These are phyloP conservation scores for Beta corolliflora DNA, from an alignment of 179 eudicot genomes.

Conservation along the genomic window DNA sequence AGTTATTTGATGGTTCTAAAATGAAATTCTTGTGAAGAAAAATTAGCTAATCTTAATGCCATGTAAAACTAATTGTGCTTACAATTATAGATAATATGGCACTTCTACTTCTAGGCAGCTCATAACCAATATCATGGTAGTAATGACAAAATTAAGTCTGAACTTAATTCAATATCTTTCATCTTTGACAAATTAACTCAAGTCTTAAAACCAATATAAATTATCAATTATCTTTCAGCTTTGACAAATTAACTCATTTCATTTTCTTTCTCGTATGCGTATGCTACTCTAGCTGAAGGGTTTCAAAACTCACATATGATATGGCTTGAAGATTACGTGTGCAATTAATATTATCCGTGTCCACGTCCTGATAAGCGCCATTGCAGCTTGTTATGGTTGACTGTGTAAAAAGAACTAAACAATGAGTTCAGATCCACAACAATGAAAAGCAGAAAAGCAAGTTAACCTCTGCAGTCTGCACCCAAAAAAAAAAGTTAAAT, in stretches of 20 bases:
- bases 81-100: neutral
- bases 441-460: neutral
- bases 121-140: neutral
- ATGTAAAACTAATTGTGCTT: neutral
- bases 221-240: no score
- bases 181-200: no score
- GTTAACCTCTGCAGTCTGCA: neutral
- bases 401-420: neutral
- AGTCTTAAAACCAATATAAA: no score
- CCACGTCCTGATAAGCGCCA: neutral
- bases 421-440: neutral
- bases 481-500: neutral
- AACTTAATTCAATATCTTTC: no score
- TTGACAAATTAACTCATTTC: neutral
- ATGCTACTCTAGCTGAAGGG: neutral
- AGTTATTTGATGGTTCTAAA: neutral
- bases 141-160: no score
- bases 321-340: neutral
- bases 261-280: neutral
- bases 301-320: constrained; percentile 3
- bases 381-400: neutral
- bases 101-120: neutral
- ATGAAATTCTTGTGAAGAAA: neutral
- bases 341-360: neutral
- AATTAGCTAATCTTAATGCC: neutral